Percentiles rank a stretch among this genome's conserved stretches.
Conservation (phyloP, 2,329 filamentous ascomycete species). For the Scedosporium dehoogii region DNA sequence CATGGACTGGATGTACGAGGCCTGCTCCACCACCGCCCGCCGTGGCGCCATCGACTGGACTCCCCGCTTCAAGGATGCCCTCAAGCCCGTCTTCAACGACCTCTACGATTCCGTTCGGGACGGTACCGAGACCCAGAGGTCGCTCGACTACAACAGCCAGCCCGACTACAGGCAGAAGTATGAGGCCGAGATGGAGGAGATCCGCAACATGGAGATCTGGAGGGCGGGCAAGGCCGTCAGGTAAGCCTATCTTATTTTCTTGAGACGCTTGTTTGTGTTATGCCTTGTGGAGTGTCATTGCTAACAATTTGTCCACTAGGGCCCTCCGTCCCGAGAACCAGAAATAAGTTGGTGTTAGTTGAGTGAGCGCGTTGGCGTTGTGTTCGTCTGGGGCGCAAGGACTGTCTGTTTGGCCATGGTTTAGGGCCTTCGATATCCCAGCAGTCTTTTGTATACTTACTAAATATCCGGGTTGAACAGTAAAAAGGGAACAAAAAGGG, state of each 20-base stretch:
- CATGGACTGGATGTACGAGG: slow-evolving; percentile 99
- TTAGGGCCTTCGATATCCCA: background rate
- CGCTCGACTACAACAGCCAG: slow-evolving; percentile 94
- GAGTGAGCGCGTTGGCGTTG: slow-evolving; percentile 1
- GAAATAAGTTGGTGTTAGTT: slow-evolving; percentile 42
- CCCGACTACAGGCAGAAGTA: slow-evolving; percentile 94
- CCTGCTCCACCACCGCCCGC: slow-evolving; percentile 96
- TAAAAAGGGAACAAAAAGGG: background rate
- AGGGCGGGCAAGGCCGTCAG: slow-evolving; percentile 95
- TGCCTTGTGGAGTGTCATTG: background rate
- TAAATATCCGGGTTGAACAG: background rate
- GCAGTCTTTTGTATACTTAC: slow-evolving; percentile 2
- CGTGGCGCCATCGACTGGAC: slow-evolving; percentile 99
- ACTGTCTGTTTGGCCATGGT: background rate
- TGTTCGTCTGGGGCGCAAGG: slow-evolving; percentile 5
- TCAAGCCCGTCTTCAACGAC: slow-evolving; percentile 98
- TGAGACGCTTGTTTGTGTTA: background rate
- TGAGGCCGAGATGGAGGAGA: slow-evolving; percentile 98
- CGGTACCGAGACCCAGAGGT: slow-evolving; percentile 90
- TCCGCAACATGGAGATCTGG: slow-evolving; percentile 98
- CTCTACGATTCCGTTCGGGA: slow-evolving; percentile 90
- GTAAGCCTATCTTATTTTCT: slow-evolving; percentile 35
- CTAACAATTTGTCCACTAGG: slow-evolving; percentile 27
- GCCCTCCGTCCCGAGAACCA: slow-evolving; percentile 80
- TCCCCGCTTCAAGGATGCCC: slow-evolving; percentile 89